Base-by-base conservation (phyloP, 2,329 filamentous ascomycete species). In the Blastomyces percursus region DNA sequence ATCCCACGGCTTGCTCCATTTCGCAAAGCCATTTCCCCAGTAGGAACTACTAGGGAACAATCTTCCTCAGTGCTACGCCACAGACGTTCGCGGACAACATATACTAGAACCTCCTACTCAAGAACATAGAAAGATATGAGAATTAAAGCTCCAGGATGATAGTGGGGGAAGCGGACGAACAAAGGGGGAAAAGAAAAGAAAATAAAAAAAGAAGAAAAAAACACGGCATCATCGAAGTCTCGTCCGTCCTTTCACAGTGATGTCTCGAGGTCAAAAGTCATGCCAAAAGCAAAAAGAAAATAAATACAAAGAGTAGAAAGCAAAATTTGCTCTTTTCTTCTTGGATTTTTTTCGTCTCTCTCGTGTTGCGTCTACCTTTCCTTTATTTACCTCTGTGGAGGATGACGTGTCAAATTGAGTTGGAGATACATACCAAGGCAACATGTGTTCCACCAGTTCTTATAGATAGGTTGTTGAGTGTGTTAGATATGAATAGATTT, bases 261-360 rank as follows among this genome's bases (percentile, higher is more conserved):
- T 75, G 75, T 73, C 73, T 74, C 71, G 76, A 77, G 75, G 75
- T 78, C 76, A 78, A 77, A 75, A 71, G 71, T 65, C 44, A 67
- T 78, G 75, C 75, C 76, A 65, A 78, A 48, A 77, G 65, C 66
- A 67, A 77, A 46, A n/a, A 21, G 19, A 65, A 66, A 64, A 64
- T 2, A 30, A 64, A 66, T 68, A 66, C 60, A 35, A 50, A n/a
- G 27, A 32, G 50, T 52, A 52, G 50, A 16, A 8, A 52, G 30
- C 21, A 38, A 48, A 38, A 51, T 16, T 32, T 27, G n/a, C 12
- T 30, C 16, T 51, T 38, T 42, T n/a, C 52, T 38, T 60, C 24
- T 21, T 60, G 51, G 7, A 3, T 0, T 65, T 67, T 44, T 44
- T 19, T 38, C 35, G 35, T 70, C 75, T 76, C 74, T 70, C 71